phyloP scores from a whole-genome alignment of 805 yeast species.

The Wickerhamiella spandovensis region DNA sequence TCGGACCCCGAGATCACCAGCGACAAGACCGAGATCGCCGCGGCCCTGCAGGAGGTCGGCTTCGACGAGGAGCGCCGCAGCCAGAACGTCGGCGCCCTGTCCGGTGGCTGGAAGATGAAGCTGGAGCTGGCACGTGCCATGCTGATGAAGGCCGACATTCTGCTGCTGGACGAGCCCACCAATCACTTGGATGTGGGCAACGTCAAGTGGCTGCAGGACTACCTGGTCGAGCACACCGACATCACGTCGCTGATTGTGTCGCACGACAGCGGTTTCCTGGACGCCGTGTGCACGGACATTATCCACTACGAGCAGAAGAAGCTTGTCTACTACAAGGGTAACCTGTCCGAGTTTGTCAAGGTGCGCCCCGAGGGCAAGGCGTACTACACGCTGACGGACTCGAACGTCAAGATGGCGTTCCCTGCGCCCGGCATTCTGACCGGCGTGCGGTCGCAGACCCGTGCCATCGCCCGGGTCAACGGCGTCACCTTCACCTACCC shows the following conservation, averaged over 20 bases:
- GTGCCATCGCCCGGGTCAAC: constrained; percentile 96
- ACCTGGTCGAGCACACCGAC: constrained; percentile 92
- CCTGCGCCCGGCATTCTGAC: constrained; percentile 99
- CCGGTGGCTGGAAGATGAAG: constrained; percentile 99
- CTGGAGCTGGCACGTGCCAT: constrained; percentile 99
- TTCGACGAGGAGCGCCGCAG: constrained; percentile 83
- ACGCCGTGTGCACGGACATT: constrained; percentile 93
- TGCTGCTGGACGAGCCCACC: constrained; percentile 98
- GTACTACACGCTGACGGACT: constrained; percentile 97
- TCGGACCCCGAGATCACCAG: constrained; percentile 68
- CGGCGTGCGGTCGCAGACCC: constrained; percentile 99
- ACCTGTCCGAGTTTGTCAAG: constrained; percentile 96
- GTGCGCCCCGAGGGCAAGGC: constrained; percentile 98
- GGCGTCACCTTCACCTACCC: constrained; percentile 99
- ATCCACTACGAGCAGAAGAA: constrained; percentile 99
- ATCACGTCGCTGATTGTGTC: constrained; percentile 97
- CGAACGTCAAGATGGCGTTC: constrained; percentile 92
- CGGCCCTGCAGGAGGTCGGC: constrained; percentile 76
- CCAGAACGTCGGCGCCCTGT: constrained; percentile 93
- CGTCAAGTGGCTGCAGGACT: constrained; percentile 99
- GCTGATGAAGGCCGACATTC: constrained; percentile 92
- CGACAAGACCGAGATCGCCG: constrained; percentile 55
- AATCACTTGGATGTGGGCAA: constrained; percentile 99
- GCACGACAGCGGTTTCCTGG: constrained; percentile 99
- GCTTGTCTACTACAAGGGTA: constrained; percentile 99